phyloP scores from a whole-genome alignment of 148 eudicot genomes.

The Rhododendron vialii region DNA sequence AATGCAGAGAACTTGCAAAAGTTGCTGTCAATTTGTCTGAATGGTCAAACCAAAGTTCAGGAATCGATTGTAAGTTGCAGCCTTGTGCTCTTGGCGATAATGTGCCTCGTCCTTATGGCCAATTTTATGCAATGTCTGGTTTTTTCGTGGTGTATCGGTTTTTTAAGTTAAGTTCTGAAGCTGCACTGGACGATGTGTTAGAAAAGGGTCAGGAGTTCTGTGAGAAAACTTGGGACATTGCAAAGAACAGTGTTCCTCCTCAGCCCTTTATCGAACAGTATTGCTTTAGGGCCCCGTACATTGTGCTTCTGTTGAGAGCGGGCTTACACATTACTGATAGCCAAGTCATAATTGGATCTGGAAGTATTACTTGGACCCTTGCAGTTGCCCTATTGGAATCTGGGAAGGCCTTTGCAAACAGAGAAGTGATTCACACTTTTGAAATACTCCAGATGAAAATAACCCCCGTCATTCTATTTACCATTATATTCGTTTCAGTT shows the following conservation, averaged over 20 bases:
- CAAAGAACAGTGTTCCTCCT: slow-evolving; percentile 74
- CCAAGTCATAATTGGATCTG: slow-evolving; percentile 73
- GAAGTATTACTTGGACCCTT: slow-evolving; percentile 96
- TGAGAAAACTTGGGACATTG: slow-evolving; percentile 75
- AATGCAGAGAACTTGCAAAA: slow-evolving; percentile 77
- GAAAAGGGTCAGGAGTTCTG: slow-evolving; percentile 80
- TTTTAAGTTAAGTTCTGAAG: slow-evolving; percentile 82
- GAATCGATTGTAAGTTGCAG: slow-evolving; percentile 72
- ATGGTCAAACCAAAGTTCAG: slow-evolving; percentile 71
- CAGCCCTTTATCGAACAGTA: slow-evolving; percentile 98
- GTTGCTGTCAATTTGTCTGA: slow-evolving; percentile 84
- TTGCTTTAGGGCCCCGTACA: slow-evolving; percentile 93
- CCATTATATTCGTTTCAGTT: slow-evolving; percentile 51
- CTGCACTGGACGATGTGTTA: slow-evolving; percentile 78
- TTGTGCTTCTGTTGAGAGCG: slow-evolving; percentile 70
- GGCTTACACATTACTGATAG: slow-evolving; percentile 87
- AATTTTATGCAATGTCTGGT: slow-evolving; percentile 93
- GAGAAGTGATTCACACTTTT: slow-evolving; percentile 37
- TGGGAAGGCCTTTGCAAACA: slow-evolving; percentile 64
- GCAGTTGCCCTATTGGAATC: slow-evolving; percentile 96
- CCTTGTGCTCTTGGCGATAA: slow-evolving; percentile 86
- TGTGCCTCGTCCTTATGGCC: slow-evolving; percentile 80
- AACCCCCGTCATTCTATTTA: slow-evolving; percentile 56
- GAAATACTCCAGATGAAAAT: slow-evolving; percentile 63
- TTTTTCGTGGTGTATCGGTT: slow-evolving; percentile 91